These are phyloP conservation scores for Sporisorium graminicola DNA, from an alignment of 1,284 basidiomycete species.

Conservation along the genomic window DNA sequence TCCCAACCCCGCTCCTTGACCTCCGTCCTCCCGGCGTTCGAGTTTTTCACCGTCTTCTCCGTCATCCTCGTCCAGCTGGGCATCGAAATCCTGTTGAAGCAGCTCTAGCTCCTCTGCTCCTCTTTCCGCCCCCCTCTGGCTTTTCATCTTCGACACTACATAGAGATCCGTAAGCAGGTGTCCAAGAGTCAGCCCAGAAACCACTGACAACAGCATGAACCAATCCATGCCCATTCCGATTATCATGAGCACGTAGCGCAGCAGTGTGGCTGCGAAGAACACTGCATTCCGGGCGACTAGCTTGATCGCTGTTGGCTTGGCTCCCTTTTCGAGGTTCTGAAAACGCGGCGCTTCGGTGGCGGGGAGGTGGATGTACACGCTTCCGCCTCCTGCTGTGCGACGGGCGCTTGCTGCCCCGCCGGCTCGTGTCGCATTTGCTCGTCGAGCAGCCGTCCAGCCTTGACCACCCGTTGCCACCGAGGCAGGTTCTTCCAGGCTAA, in stretches of 20 bases:
- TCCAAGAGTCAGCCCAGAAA: constrained; percentile 16
- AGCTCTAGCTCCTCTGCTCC: constrained; percentile 6
- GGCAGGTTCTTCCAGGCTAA: too few species aligned
- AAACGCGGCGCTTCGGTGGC: too few species aligned
- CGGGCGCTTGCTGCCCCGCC: background rate
- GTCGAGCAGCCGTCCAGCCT: background rate
- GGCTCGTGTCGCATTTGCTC: background rate
- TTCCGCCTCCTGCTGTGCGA: background rate
- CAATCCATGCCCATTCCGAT: constrained; percentile 51
- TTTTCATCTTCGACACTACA: too few species aligned
- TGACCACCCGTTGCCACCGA: too few species aligned
- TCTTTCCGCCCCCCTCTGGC: background rate
- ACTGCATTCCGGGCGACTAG: constrained; percentile 10
- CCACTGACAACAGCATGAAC: constrained; percentile 27
- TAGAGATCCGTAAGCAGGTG: constrained; percentile 16
- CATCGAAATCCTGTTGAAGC: background rate
- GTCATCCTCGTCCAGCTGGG: background rate
- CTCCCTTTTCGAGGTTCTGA: too few species aligned
- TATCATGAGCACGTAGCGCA: constrained; percentile 47
- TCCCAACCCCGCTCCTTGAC: background rate
- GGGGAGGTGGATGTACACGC: constrained; percentile 16
- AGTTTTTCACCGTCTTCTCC: background rate
- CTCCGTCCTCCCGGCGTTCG: background rate
- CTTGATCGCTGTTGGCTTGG: background rate
- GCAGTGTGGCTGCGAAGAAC: constrained; percentile 20